Base-by-base conservation (phyloP, 352 stramenopile species). In the Phytophthora nicotianae region DNA sequence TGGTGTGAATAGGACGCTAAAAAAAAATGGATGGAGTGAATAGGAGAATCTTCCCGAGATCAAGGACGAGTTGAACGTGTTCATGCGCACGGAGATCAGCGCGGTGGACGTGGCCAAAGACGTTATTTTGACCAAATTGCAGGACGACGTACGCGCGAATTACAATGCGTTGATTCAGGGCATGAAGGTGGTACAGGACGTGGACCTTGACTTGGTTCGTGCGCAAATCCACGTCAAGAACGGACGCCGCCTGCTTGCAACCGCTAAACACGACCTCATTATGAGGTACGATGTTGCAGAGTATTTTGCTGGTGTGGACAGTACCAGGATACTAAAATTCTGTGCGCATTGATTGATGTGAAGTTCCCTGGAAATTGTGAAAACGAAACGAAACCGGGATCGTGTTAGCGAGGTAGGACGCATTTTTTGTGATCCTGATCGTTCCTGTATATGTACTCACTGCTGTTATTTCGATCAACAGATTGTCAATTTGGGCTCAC, bases 171-270 rank as follows among this genome's bases (percentile, higher is more conserved):
- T 96, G 21, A 92, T 95, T 53, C 74, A 94, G 62, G 88, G 88
- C 16, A 93, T 96, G 83, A 93, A 89, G 37, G 82, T 91, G 23
- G 88, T 96, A 41, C 84, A 96, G 41, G 86, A 96, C 29, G 88
- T 96, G 20, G 88, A 96, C 63, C 61, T 96, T 17, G 86, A 96
- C 57, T 70, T 96, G 26, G 76, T 93, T 45, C 78, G 83, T 35
- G 86, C 88, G 19, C 83, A 94, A 54, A 95, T 96, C 37, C 88
- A 96, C 53, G 88, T 96, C 40, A 96, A 95, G 23, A 96, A 96
- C 24, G 88, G 84, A 9, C 75, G 88, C 1, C 79, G 86, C 8
- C 64, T 94, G 38, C 74, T 96, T 38, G 62, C 77, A 32, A 88
- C 75, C 8, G 75, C 79, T 11, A 94, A 91, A 54, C 77, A 85